Conservation (phyloP, 2,329 filamentous ascomycete genomes). For the Clonostachys rhizophaga region DNA sequence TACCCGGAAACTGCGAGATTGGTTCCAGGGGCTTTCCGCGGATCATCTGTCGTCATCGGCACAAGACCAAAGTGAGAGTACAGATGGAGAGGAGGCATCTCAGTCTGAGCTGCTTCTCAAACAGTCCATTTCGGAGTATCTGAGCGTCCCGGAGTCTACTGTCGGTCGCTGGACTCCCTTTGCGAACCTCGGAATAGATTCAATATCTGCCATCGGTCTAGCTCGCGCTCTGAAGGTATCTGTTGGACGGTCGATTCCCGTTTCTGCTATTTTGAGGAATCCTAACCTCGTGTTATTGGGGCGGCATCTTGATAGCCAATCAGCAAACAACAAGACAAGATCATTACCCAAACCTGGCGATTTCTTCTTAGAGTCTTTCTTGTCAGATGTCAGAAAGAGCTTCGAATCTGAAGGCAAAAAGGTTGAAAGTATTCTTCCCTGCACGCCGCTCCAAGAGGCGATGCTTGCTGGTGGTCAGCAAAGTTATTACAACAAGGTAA, state of each 20-base stretch:
- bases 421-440: constrained; percentile 63
- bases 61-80: constrained; percentile 14
- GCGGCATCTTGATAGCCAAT: not conserved
- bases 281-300: constrained; percentile 58
- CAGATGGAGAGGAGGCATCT: constrained; percentile 39
- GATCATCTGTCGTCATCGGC: constrained; percentile 32
- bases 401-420: constrained; percentile 21
- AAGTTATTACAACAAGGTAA: constrained; percentile 69
- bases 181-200: constrained; percentile 76
- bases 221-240: constrained; percentile 48
- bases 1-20: constrained; percentile 41
- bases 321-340: not conserved
- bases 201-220: constrained; percentile 72
- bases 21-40: constrained; percentile 39
- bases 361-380: constrained; percentile 19
- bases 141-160: constrained; percentile 34
- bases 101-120: constrained; percentile 52
- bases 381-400: constrained; percentile 15
- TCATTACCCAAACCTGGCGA: not conserved
- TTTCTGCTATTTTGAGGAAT: constrained; percentile 67
- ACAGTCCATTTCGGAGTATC: constrained; percentile 42
- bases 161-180: constrained; percentile 68
- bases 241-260: constrained; percentile 45
- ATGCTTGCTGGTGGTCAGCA: constrained; percentile 61
- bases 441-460: constrained; percentile 81